Conservation (phyloP, 768 basidiomycete species). For the Termitomyces sp. region DNA sequence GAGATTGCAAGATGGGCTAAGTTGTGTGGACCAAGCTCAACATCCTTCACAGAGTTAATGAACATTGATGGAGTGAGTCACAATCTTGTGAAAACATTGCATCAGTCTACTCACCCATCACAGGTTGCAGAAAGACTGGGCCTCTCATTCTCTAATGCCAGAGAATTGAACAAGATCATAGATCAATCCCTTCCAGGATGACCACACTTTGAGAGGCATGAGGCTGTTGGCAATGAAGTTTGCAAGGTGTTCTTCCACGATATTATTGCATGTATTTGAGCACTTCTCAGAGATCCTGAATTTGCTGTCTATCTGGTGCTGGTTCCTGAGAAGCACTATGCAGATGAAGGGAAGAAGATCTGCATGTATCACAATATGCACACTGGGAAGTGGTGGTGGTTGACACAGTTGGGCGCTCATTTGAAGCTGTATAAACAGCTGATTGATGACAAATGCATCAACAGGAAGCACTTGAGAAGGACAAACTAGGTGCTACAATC, state of each 20-base stretch:
- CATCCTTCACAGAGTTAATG: slow-evolving; percentile 37
- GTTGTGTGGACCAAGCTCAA: slow-evolving; percentile 30
- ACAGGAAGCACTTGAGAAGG: slow-evolving; percentile 20
- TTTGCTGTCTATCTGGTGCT: slow-evolving; percentile 29
- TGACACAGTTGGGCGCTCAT: slow-evolving; percentile 35
- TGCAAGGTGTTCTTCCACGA: slow-evolving; percentile 26
- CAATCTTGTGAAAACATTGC: slow-evolving; percentile 5
- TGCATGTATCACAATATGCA: slow-evolving; percentile 42
- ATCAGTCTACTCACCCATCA: neutral
- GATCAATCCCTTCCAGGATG: slow-evolving; percentile 24
- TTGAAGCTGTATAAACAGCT: neutral
- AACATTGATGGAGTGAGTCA: slow-evolving; percentile 34
- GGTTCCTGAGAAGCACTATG: slow-evolving; percentile 36
- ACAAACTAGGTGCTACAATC: slow-evolving; percentile 28
- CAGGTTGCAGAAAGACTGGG: slow-evolving; percentile 26
- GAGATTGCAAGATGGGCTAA: slow-evolving; percentile 41
- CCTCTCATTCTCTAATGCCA: slow-evolving; percentile 25
- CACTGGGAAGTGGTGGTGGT: slow-evolving; percentile 54
- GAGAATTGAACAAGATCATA: slow-evolving; percentile 28
- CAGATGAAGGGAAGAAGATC: slow-evolving; percentile 19
- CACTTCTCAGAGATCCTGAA: slow-evolving; percentile 34
- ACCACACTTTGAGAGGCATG: slow-evolving; percentile 24
- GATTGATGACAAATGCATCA: neutral
- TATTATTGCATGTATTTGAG: slow-evolving; percentile 34
- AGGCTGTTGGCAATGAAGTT: slow-evolving; percentile 28